Conservation (phyloP, 2,329 filamentous ascomycete genomes). For the Aspergillaceae sp. region DNA sequence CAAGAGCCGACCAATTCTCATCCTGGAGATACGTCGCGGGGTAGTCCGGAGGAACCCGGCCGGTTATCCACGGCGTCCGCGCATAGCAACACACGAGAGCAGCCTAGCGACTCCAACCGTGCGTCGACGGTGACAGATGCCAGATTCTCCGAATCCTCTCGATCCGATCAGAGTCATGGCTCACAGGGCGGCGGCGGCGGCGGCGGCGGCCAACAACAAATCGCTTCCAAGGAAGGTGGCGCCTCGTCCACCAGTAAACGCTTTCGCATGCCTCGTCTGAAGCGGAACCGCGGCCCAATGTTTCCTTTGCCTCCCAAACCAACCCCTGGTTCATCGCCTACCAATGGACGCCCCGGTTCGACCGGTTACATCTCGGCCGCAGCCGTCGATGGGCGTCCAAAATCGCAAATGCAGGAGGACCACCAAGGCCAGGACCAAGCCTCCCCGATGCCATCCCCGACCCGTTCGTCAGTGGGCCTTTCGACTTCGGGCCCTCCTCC, state of each 20-base stretch:
- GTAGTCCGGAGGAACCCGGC: conserved; percentile 56
- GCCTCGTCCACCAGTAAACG: conserved; percentile 60
- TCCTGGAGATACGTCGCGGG: conserved; percentile 30
- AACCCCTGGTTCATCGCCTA: conserved; percentile 5
- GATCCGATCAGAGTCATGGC: conserved; percentile 74
- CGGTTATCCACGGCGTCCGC: conserved; percentile 42
- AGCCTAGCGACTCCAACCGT: conserved; percentile 53
- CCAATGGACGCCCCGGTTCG: conserved; percentile 9
- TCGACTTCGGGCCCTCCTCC: conserved; percentile 36
- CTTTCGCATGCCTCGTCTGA: conserved; percentile 70
- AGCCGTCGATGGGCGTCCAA: conserved; percentile 11
- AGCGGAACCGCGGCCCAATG: conserved; percentile 64
- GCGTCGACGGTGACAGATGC: conserved; percentile 52
- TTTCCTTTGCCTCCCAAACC: conserved; percentile 83
- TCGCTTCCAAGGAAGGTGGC: conserved; percentile 55
- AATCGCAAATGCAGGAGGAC: conserved; percentile 18
- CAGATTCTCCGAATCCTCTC: conserved; percentile 74
- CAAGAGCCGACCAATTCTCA: conserved; percentile 23
- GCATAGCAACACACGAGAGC: conserved; percentile 45
- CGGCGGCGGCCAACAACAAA: conserved; percentile 48
- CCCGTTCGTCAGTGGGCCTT: conserved; percentile 45
- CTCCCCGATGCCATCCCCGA: conserved; percentile 41
- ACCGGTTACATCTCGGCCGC: conserved; percentile 13
- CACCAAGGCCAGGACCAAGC: conserved; percentile 23
- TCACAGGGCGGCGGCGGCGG: conserved; percentile 51